A percentile compares a stretch with the other conserved stretches of the same genome.
These are phyloP conservation scores for Lactifluus rugatus DNA, from an alignment of 768 basidiomycete species.

Conservation along the genomic window DNA sequence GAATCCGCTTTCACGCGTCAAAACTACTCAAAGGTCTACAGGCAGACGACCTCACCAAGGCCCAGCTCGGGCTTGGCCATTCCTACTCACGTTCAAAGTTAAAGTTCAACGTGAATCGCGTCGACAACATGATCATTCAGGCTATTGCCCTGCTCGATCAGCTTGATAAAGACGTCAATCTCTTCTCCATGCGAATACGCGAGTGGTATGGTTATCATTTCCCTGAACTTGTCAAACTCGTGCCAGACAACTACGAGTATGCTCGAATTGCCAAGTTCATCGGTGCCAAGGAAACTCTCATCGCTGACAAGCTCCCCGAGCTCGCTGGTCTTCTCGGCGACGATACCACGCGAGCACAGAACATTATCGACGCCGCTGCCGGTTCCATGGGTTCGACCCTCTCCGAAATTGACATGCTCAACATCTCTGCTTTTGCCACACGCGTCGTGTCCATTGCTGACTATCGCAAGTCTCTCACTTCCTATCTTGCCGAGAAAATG, in stretches of 20 bases:
- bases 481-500: slow-evolving; percentile 94
- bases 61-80: slow-evolving; percentile 95
- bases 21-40: slow-evolving; percentile 86
- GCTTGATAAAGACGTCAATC: slow-evolving; percentile 98
- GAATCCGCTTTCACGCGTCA: slow-evolving; percentile 82
- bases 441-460: slow-evolving; percentile 88
- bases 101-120: slow-evolving; percentile 93
- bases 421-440: slow-evolving; percentile 84
- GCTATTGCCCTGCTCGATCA: slow-evolving; percentile 97
- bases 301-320: slow-evolving; percentile 71
- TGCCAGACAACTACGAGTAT: slow-evolving; percentile 91
- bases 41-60: slow-evolving; percentile 78
- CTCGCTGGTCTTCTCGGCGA: slow-evolving; percentile 75
- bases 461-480: slow-evolving; percentile 83
- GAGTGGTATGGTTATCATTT: slow-evolving; percentile 99
- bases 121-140: slow-evolving; percentile 99
- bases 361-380: slow-evolving; percentile 88
- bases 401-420: slow-evolving; percentile 88
- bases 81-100: slow-evolving; percentile 96
- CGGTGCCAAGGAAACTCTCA: slow-evolving; percentile 76
- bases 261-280: slow-evolving; percentile 79
- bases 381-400: slow-evolving; percentile 92
- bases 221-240: slow-evolving; percentile 89
- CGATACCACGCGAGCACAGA: slow-evolving; percentile 78
- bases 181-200: slow-evolving; percentile 94